These are phyloP conservation scores for Lactarius deliciosus DNA, from an alignment of 768 basidiomycete species.

Conservation along the genomic window DNA sequence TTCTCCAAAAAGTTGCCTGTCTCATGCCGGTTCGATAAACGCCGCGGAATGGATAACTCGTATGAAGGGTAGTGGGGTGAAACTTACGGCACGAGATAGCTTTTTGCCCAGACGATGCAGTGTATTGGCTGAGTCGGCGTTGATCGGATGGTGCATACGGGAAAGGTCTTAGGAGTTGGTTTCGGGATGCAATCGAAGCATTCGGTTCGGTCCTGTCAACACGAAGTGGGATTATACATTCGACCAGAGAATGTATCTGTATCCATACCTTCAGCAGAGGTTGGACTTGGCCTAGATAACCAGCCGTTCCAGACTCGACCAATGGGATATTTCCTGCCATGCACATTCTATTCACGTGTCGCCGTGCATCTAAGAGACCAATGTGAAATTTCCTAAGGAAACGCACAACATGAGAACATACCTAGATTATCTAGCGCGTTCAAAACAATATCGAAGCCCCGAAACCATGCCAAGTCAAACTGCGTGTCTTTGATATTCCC, in stretches of 20 bases:
- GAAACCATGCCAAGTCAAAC: slow-evolving; percentile 90
- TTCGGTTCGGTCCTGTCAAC: slow-evolving; percentile 73
- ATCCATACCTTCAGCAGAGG: slow-evolving; percentile 76
- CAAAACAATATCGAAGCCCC: slow-evolving; percentile 85
- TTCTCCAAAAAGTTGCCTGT: slow-evolving; percentile 91
- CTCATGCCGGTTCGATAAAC: slow-evolving; percentile 5
- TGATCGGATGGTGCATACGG: slow-evolving; percentile 96
- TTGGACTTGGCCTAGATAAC: slow-evolving; percentile 96
- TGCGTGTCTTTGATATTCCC: slow-evolving; percentile 93
- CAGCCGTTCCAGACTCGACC: slow-evolving; percentile 95
- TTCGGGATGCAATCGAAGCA: slow-evolving; percentile 98
- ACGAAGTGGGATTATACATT: background rate
- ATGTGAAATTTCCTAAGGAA: background rate
- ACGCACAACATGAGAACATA: slow-evolving; percentile 38
- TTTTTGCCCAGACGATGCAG: slow-evolving; percentile 99
- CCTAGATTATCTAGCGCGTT: slow-evolving; percentile 97
- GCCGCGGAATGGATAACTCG: background rate
- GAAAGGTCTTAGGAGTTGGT: slow-evolving; percentile 89
- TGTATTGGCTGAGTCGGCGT: slow-evolving; percentile 98
- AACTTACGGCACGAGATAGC: slow-evolving; percentile 86
- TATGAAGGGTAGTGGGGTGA: background rate
- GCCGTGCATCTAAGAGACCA: slow-evolving; percentile 69
- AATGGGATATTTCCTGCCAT: slow-evolving; percentile 88
- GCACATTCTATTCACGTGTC: slow-evolving; percentile 98
- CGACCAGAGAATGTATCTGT: background rate